Percentiles rank a stretch among this genome's conserved stretches.
These are phyloP conservation scores for Sarocladium brachiariae DNA, from an alignment of 2,329 filamentous ascomycete genomes.

Conservation along the genomic window DNA sequence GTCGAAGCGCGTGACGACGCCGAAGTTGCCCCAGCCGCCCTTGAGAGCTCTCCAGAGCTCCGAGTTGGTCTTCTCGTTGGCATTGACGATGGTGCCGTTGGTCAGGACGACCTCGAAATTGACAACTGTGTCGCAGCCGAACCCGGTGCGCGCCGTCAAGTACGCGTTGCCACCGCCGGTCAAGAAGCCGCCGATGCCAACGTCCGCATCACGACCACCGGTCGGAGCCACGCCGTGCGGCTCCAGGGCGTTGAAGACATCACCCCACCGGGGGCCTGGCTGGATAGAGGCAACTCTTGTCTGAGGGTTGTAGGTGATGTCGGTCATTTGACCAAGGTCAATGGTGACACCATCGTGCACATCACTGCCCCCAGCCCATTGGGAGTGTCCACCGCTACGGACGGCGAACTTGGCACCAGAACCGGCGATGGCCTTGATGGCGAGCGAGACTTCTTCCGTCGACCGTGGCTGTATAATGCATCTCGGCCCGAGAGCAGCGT, in stretches of 20 bases:
- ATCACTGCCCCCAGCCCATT: not conserved
- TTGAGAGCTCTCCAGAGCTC: slow-evolving; percentile 14
- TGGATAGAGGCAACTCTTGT: too few relatives aligned
- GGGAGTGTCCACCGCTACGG: not conserved
- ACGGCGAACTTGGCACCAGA: not conserved
- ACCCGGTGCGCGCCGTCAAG: slow-evolving; percentile 31
- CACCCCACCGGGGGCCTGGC: too few relatives aligned
- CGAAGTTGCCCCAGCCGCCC: slow-evolving; percentile 16
- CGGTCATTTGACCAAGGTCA: too few relatives aligned
- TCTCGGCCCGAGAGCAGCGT: not conserved
- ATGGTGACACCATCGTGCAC: too few relatives aligned
- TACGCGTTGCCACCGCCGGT: slow-evolving; percentile 21
- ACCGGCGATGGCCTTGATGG: not conserved
- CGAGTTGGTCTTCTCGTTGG: slow-evolving; percentile 18
- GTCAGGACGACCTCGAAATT: slow-evolving; percentile 43
- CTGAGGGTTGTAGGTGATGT: too few relatives aligned
- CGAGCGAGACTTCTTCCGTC: not conserved
- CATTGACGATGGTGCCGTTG: slow-evolving; percentile 35
- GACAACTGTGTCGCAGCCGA: slow-evolving; percentile 38
- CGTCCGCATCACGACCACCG: too few relatives aligned
- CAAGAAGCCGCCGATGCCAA: slow-evolving; percentile 23
- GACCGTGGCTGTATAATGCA: not conserved
- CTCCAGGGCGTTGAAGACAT: too few relatives aligned
- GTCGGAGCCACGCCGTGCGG: too few relatives aligned
- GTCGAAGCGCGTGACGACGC: slow-evolving; percentile 17